A percentile compares a stretch with the other conserved stretches of the same genome.
phyloP scores from a whole-genome alignment of 2,329 filamentous ascomycete species.

The Thermothelomyces thermophilus region DNA sequence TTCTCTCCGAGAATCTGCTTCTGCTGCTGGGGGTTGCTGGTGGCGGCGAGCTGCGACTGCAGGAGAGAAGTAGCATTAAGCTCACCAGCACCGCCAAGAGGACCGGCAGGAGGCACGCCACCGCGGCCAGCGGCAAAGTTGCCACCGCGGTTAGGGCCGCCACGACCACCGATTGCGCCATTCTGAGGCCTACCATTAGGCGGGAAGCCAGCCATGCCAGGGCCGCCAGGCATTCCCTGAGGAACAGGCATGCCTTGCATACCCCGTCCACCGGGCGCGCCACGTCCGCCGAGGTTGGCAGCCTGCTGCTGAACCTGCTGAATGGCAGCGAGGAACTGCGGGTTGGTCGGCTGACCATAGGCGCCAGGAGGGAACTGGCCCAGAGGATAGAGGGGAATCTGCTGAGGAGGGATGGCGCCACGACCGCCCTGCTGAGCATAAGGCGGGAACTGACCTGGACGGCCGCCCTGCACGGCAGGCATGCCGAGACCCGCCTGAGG shows the following conservation, averaged over 20 bases:
- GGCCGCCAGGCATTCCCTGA: constrained; percentile 41
- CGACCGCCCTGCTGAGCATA: constrained; percentile 85
- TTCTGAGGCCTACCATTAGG: constrained; percentile 48
- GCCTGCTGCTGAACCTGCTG: constrained; percentile 61
- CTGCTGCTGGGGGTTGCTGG: constrained; percentile 64
- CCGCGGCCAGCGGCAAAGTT: constrained; percentile 43
- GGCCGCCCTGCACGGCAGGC: constrained; percentile 69
- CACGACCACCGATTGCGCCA: constrained; percentile 38
- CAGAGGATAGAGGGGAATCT: constrained; percentile 80
- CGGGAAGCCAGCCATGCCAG: constrained; percentile 51
- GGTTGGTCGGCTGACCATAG: constrained; percentile 73
- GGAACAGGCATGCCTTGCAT: constrained; percentile 57
- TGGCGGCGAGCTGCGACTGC: constrained; percentile 51
- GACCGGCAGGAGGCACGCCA: constrained; percentile 31
- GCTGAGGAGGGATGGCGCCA: constrained; percentile 73
- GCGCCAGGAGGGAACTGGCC: constrained; percentile 72
- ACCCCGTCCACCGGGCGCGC: constrained; percentile 62
- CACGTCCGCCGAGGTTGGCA: constrained; percentile 47
- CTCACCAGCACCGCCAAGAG: constrained; percentile 32
- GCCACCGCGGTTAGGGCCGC: constrained; percentile 37
- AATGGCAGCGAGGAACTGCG: constrained; percentile 74
- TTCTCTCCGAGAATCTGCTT: constrained; percentile 98
- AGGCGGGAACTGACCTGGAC: constrained; percentile 77
- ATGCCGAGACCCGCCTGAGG: constrained; percentile 57
- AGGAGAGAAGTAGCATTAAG: constrained; percentile 40